phyloP scores from a whole-genome alignment of 495 filamentous ascomycete species.

The Pyrenopolyporus hunteri region DNA sequence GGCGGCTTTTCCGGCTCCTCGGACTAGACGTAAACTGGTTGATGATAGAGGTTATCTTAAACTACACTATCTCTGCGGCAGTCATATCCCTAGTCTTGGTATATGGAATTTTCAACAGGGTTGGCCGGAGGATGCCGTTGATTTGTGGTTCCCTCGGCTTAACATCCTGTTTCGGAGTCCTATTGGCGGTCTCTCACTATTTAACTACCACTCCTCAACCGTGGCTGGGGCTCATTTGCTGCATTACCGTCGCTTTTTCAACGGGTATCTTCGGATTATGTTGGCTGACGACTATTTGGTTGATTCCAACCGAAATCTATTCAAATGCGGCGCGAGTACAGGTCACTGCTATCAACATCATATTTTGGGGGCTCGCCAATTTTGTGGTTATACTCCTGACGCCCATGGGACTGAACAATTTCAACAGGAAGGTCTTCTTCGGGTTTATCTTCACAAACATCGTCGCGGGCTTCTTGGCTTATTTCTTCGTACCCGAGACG shows the following conservation, averaged over 20 bases:
- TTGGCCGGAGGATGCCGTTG: constrained; percentile 60
- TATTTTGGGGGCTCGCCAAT: constrained; percentile 64
- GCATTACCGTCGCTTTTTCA: constrained; percentile 53
- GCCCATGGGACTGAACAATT: constrained; percentile 62
- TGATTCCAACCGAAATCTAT: constrained; percentile 66
- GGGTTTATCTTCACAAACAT: constrained; percentile 59
- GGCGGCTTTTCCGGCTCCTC: constrained; percentile 63
- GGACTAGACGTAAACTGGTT: constrained; percentile 53
- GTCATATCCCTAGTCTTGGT: too few species aligned
- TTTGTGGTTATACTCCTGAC: constrained; percentile 61
- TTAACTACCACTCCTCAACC: too few species aligned
- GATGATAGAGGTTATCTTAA: too few species aligned
- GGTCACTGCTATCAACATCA: constrained; percentile 58
- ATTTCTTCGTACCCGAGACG: constrained; percentile 57
- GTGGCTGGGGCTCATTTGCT: too few species aligned
- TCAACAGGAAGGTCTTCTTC: constrained; percentile 61
- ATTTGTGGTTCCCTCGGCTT: constrained; percentile 54
- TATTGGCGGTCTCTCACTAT: too few species aligned
- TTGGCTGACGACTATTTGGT: constrained; percentile 62
- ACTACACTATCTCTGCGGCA: too few species aligned
- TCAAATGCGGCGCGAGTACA: constrained; percentile 60
- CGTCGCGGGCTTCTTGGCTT: constrained; percentile 60
- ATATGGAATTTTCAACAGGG: constrained; percentile 57
- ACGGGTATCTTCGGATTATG: constrained; percentile 64
- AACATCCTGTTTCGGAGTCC: constrained; percentile 50